Conservation (phyloP, 495 filamentous ascomycete species). For the Lophiotrema nucula region DNA sequence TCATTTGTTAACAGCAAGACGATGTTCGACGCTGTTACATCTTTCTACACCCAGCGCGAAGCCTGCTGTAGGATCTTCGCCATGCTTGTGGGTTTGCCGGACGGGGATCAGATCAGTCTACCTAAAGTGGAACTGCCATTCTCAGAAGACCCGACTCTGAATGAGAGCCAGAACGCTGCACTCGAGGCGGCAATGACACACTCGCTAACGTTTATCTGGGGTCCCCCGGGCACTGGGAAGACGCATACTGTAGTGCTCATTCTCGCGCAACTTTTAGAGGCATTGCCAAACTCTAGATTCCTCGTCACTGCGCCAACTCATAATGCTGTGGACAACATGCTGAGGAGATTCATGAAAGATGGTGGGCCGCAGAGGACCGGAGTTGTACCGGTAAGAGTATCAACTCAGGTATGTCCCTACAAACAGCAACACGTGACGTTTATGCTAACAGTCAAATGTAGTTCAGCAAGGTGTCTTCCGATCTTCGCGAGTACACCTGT, state of each 20-base stretch:
- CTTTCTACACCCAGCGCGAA: constrained; percentile 37
- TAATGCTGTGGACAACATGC: constrained; percentile 54
- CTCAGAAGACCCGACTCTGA: constrained; percentile 35
- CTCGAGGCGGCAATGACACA: constrained; percentile 41
- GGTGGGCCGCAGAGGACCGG: constrained; percentile 12
- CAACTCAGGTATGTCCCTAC: constrained; percentile 47
- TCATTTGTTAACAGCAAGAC: constrained; percentile 50
- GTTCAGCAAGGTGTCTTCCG: constrained; percentile 48
- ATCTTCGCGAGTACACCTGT: constrained; percentile 47
- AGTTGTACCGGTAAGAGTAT: constrained; percentile 42
- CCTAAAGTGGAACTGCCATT: constrained; percentile 8
- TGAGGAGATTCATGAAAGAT: constrained; percentile 45
- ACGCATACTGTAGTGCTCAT: constrained; percentile 52
- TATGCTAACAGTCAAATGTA: too few relatives aligned
- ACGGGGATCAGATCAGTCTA: background rate
- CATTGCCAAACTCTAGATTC: constrained; percentile 38
- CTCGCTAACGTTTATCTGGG: constrained; percentile 50
- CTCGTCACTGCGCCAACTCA: constrained; percentile 53
- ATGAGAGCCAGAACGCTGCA: constrained; percentile 49
- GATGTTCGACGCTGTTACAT: constrained; percentile 47
- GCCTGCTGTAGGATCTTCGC: constrained; percentile 41
- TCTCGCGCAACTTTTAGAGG: constrained; percentile 41
- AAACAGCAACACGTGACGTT: too few relatives aligned
- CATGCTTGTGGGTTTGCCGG: constrained; percentile 34
- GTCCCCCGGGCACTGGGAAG: constrained; percentile 55